Evolutionary conservation across 2,329 filamentous ascomycete genomes (phyloP).

Genomic region (Magnaporthiopsis incrustans): DNA sequence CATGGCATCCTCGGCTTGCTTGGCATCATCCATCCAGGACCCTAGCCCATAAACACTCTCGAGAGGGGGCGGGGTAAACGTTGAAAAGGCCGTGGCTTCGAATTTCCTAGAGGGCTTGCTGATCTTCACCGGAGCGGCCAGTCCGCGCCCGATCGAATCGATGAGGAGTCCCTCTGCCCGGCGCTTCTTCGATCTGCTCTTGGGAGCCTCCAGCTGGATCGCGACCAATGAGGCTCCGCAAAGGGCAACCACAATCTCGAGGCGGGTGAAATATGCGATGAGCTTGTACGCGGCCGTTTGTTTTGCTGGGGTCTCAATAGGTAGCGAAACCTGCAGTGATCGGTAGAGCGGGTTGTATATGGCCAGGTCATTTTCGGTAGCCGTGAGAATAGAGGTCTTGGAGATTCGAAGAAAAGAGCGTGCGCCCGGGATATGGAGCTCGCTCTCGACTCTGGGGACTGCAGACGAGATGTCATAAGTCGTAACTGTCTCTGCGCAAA

Average conservation of each 20-base stretch:
- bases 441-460: constrained; percentile 52
- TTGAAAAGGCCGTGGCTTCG: constrained; percentile 25
- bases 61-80: constrained; percentile 1
- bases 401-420: constrained; percentile 60
- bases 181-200: constrained; percentile 45
- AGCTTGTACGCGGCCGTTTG: constrained; percentile 32
- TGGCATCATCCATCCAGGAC: constrained; percentile 26
- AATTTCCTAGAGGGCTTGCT: constrained; percentile 12
- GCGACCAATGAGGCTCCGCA: constrained; percentile 57
- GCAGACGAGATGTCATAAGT: constrained; percentile 58
- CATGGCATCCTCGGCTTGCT: constrained; percentile 40
- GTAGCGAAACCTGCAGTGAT: constrained; percentile 45
- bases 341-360: constrained; percentile 65
- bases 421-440: constrained; percentile 40
- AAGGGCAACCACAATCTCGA: constrained; percentile 59
- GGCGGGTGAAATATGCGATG: constrained; percentile 55
- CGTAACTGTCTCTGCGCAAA: constrained; percentile 43
- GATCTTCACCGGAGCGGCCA: constrained; percentile 19
- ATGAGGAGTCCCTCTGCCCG: constrained; percentile 57
- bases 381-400: constrained; percentile 55
- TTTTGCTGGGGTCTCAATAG: constrained; percentile 34
- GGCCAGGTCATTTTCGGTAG: constrained; percentile 46
- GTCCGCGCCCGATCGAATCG: constrained; percentile 64
- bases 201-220: constrained; percentile 59
- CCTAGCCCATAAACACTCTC: constrained; percentile 5